Conservation (phyloP, 805 yeast species). For the Gaillardinia entomophila region DNA sequence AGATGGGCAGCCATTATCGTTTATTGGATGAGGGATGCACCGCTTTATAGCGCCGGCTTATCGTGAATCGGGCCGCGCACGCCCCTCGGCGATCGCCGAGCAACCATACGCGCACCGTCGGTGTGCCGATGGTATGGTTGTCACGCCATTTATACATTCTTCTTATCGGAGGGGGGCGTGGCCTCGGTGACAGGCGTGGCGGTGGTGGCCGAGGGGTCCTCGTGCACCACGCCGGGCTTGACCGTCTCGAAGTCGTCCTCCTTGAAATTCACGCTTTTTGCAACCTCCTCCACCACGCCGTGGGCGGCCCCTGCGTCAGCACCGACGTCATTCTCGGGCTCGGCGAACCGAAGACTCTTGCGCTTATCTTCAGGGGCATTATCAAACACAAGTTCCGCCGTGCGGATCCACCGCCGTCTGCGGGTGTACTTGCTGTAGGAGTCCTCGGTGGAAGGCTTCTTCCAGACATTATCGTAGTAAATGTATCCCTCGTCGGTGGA, state of each 20-base stretch:
- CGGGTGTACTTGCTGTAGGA: conserved; percentile 87
- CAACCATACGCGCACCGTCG: too few species aligned
- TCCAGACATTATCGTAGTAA: conserved; percentile 92
- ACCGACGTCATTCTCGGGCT: conserved; percentile 5
- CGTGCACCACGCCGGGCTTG: neutral
- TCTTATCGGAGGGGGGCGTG: neutral
- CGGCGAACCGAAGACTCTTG: conserved; percentile 42
- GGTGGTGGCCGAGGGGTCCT: neutral
- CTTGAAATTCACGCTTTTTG: too few species aligned
- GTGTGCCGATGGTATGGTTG: neutral
- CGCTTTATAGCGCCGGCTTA: neutral
- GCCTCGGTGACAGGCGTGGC: neutral
- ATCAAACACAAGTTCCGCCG: conserved; percentile 70
- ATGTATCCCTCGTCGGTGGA: conserved; percentile 78
- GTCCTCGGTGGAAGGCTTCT: conserved; percentile 81
- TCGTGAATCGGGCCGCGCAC: neutral
- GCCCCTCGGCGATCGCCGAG: too few species aligned
- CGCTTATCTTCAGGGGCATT: conserved; percentile 17
- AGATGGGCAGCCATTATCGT: neutral
- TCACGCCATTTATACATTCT: neutral
- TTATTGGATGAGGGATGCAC: neutral
- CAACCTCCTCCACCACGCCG: conserved; percentile 1
- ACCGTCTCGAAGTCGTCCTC: too few species aligned
- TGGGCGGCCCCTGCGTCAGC: conserved; percentile 2
- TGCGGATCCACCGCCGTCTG: conserved; percentile 92